Evolutionary conservation across 352 stramenopile genomes (phyloP).

Genomic region (Phytophthora pisi): DNA sequence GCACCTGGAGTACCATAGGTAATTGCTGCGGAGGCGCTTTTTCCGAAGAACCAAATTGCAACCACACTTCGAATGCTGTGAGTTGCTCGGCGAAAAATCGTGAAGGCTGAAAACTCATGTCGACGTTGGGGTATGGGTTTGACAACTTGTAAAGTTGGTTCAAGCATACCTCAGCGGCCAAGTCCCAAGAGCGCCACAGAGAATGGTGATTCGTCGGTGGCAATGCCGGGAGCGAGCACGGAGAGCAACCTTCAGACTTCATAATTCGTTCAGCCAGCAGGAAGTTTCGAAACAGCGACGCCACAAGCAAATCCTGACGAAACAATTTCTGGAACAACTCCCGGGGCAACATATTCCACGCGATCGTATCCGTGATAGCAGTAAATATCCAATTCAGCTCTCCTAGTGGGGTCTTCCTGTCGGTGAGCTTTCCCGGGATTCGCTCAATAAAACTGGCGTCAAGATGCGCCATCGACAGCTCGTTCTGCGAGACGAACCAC

Average conservation of each 20-base stretch:
- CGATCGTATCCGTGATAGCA: conserved; percentile 99
- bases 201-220: conserved; percentile 96
- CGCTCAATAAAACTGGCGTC: conserved; percentile 88
- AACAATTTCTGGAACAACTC: conserved; percentile 99
- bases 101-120: conserved; percentile 84
- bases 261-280: conserved; percentile 98
- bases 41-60: conserved; percentile 93
- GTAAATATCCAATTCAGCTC: conserved; percentile 99
- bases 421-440: conserved; percentile 92
- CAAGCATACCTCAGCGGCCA: conserved; percentile 98
- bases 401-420: conserved; percentile 94
- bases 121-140: conserved; percentile 66
- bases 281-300: conserved; percentile 98
- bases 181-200: conserved; percentile 98
- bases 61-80: conserved; percentile 98
- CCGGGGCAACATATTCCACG: conserved; percentile 98
- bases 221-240: conserved; percentile 94
- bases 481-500: conserved; percentile 97
- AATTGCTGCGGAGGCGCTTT: conserved; percentile 96
- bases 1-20: conserved; percentile 97
- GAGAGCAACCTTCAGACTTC: conserved; percentile 84
- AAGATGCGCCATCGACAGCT: conserved; percentile 87
- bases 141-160: conserved; percentile 92
- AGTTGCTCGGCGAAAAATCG: conserved; percentile 99
- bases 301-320: conserved; percentile 98